Conservation (phyloP, 257 asterid species). For the Jasminum sambac region DNA sequence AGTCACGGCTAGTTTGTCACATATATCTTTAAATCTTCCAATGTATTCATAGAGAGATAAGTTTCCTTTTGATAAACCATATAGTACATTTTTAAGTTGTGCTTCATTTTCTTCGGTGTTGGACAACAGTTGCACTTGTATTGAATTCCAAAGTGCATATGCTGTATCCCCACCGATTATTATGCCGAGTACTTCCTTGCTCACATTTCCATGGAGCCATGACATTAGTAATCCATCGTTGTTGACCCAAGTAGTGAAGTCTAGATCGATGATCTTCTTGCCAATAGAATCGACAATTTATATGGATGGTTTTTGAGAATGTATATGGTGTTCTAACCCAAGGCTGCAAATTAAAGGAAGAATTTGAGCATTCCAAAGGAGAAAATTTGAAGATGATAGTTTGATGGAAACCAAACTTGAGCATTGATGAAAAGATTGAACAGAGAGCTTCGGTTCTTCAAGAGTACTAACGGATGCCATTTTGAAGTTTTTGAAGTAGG, state of each 20-base stretch:
- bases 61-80: not conserved
- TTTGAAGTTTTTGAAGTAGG: too few species aligned
- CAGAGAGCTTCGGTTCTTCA: too few species aligned
- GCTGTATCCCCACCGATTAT: constrained; percentile 8
- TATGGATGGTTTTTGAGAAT: not conserved
- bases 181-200: not conserved
- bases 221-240: too few species aligned
- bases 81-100: not conserved
- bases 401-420: too few species aligned
- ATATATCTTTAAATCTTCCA: not conserved
- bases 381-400: not conserved
- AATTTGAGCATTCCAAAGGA: not conserved
- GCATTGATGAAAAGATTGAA: too few species aligned
- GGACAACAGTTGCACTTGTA: constrained; percentile 1
- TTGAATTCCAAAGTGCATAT: not conserved
- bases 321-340: not conserved
- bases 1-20: constrained; percentile 2
- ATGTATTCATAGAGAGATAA: constrained; percentile 2
- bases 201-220: constrained; percentile 4
- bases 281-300: constrained; percentile 1
- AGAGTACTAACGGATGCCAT: too few species aligned
- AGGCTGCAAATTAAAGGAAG: not conserved
- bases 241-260: not conserved
- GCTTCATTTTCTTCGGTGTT: constrained; percentile 7
- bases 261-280: not conserved